These are phyloP conservation scores for Tulasnella sp. DNA, from an alignment of 768 basidiomycete genomes.

Conservation along the genomic window DNA sequence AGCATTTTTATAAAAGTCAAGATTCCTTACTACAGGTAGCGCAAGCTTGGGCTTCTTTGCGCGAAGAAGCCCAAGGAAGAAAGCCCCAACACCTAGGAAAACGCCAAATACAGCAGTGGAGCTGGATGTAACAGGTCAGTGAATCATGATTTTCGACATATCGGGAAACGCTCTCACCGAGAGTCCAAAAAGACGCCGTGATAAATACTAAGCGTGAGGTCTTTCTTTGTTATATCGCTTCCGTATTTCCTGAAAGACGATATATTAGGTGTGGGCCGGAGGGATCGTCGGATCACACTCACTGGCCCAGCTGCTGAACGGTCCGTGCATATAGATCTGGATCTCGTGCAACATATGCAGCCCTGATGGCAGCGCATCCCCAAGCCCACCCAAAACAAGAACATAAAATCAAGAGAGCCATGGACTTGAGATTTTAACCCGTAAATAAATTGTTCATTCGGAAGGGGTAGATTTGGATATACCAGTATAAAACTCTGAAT, in stretches of 20 bases:
- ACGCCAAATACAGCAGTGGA: slow-evolving; percentile 6
- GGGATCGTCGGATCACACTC: not conserved
- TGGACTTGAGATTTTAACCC: not conserved
- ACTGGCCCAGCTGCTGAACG: not conserved
- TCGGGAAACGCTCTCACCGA: not conserved
- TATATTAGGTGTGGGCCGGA: not conserved
- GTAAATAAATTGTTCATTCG: too few species aligned
- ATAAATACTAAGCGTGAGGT: not conserved
- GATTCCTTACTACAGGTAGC: not conserved
- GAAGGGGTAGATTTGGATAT: too few species aligned
- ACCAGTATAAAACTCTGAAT: slow-evolving; percentile 8
- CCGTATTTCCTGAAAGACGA: not conserved
- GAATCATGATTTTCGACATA: not conserved
- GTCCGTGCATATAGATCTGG: not conserved
- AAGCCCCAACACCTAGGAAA: not conserved
- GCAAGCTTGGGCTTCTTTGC: slow-evolving; percentile 2
- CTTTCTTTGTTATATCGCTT: not conserved
- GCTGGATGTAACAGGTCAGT: not conserved
- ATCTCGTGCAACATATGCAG: not conserved
- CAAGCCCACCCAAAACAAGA: slow-evolving; percentile 8
- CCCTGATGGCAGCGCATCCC: slow-evolving; percentile 10
- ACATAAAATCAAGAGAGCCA: not conserved
- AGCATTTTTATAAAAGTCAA: not conserved
- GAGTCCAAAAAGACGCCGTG: slow-evolving; percentile 6
- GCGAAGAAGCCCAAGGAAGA: not conserved